A percentile compares a stretch with the other conserved stretches of the same genome.
Conservation (phyloP, 2,329 filamentous ascomycete species). For the Orbilia oligospora region DNA sequence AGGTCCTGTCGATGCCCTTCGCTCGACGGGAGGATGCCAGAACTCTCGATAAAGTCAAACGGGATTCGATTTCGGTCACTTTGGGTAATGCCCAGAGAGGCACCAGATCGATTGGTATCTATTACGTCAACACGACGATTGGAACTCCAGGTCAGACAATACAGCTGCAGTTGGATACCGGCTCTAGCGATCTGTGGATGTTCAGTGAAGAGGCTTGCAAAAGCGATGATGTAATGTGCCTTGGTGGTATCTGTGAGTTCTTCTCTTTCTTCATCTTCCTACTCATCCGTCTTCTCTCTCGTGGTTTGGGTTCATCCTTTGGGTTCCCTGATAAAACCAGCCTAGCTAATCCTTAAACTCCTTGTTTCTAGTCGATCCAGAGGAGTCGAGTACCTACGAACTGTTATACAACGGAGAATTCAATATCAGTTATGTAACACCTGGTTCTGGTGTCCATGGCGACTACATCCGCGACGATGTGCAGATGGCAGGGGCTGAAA, state of each 20-base stretch:
- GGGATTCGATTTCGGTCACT: conserved; percentile 39
- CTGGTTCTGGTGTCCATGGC: conserved; percentile 54
- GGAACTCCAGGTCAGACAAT: conserved; percentile 73
- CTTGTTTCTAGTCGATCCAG: conserved; percentile 27
- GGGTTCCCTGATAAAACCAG: not conserved
- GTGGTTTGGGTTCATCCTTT: conserved; percentile 8
- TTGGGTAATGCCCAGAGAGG: conserved; percentile 55
- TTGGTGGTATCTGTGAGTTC: conserved; percentile 51
- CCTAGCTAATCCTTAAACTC: conserved; percentile 17
- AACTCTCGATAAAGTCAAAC: conserved; percentile 43
- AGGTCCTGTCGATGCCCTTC: conserved; percentile 56
- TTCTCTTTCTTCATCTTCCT: not conserved
- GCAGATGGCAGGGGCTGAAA: conserved; percentile 11
- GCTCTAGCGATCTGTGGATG: conserved; percentile 76
- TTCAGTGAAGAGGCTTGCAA: conserved; percentile 51
- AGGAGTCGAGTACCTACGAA: conserved; percentile 30
- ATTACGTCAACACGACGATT: conserved; percentile 72
- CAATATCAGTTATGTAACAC: conserved; percentile 57
- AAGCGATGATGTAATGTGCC: conserved; percentile 35
- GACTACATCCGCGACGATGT: conserved; percentile 57
- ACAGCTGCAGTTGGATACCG: conserved; percentile 75
- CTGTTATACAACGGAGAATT: conserved; percentile 48
- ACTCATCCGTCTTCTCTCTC: no score
- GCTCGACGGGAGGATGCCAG: conserved; percentile 53
- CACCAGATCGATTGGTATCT: conserved; percentile 65